Evolutionary conservation across 2,329 filamentous ascomycete genomes (phyloP).

Genomic region (Clonostachys chloroleuca): DNA sequence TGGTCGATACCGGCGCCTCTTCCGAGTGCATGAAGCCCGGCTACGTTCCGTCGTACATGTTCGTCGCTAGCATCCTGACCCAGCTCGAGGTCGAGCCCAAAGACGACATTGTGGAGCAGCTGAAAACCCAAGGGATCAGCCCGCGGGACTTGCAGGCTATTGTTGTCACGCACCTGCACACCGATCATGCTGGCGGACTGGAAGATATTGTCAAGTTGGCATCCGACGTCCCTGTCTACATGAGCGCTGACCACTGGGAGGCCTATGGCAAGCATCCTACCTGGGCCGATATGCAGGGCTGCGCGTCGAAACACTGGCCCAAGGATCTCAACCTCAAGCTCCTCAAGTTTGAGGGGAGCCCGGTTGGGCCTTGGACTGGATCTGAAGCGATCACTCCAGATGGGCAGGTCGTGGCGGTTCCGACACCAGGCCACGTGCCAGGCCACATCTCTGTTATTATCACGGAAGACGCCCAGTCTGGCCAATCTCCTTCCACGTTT

Average conservation of each 20-base stretch:
- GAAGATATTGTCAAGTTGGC: constrained; percentile 14
- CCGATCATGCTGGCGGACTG: constrained; percentile 18
- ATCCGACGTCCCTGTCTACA: constrained; percentile 16
- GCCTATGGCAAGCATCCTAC: constrained; percentile 16
- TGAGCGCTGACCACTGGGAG: constrained; percentile 14
- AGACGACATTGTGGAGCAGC: constrained; percentile 10
- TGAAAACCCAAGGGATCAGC: constrained; percentile 6
- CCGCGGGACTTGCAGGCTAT: constrained; percentile 15
- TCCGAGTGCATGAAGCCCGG: constrained; percentile 9
- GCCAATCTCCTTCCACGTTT: constrained; percentile 10
- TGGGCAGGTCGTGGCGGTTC: constrained; percentile 18
- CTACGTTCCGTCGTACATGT: constrained; percentile 6
- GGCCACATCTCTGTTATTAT: constrained; percentile 21
- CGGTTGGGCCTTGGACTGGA: constrained; percentile 19
- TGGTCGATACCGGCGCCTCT: constrained; percentile 14
- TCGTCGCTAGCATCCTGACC: constrained; percentile 1
- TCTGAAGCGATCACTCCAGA: constrained; percentile 19
- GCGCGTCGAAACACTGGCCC: constrained; percentile 21
- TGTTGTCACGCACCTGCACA: constrained; percentile 18
- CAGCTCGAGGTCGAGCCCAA: constrained; percentile 4
- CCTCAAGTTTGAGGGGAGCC: constrained; percentile 11
- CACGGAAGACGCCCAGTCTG: constrained; percentile 12
- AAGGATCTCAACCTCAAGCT: constrained; percentile 18
- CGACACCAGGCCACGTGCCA: constrained; percentile 24
- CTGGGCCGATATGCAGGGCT: constrained; percentile 17